These are phyloP conservation scores for Sideroxylon spinosum DNA, from an alignment of 179 eudicot genomes.

Conservation along the genomic window DNA sequence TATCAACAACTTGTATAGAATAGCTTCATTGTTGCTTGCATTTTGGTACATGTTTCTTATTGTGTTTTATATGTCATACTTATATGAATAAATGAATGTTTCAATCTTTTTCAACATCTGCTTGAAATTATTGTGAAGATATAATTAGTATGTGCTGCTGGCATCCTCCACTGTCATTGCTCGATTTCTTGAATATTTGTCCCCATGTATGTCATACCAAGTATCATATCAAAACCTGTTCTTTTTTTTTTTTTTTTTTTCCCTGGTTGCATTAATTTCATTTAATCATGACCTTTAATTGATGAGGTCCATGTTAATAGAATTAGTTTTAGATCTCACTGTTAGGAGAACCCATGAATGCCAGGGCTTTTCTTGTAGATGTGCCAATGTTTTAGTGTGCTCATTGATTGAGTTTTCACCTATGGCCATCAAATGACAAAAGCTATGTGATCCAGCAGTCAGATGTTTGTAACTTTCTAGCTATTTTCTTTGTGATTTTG, in stretches of 20 bases:
- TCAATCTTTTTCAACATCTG: neutral
- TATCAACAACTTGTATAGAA: neutral
- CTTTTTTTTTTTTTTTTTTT: neutral
- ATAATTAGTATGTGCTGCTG: neutral
- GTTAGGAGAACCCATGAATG: constrained; percentile 5
- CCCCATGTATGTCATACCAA: neutral
- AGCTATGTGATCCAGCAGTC: neutral
- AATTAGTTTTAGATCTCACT: neutral
- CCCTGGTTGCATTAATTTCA: neutral
- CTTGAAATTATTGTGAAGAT: neutral
- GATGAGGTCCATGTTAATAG: neutral
- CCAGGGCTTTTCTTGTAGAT: constrained; percentile 5
- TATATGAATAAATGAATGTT: neutral
- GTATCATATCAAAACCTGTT: neutral
- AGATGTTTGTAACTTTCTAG: constrained; percentile 5
- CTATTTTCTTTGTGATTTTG: neutral
- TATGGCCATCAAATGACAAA: neutral
- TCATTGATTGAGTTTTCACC: neutral
- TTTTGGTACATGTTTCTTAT: neutral
- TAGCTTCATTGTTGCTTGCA: neutral
- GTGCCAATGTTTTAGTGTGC: neutral
- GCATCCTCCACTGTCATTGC: constrained; percentile 4
- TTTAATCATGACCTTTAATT: neutral
- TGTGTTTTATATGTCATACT: neutral
- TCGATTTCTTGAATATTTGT: neutral